Conservation (phyloP, 371 early-diverging fungal species). For the Rhizopus delemar region DNA sequence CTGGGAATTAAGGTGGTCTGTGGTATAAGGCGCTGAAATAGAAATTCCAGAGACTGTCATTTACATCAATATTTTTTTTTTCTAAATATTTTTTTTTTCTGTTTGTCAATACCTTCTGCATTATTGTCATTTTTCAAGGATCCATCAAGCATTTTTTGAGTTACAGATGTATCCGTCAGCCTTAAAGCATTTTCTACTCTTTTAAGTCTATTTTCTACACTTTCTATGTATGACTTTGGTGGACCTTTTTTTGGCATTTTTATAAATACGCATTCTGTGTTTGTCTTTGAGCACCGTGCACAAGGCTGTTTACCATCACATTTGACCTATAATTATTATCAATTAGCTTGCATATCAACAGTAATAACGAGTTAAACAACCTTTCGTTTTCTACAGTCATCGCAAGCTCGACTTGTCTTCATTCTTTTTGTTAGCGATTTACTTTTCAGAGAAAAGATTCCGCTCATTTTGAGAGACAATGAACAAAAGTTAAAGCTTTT, state of each 20-base stretch:
- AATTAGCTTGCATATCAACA: neutral
- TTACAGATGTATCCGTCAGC: slow-evolving; percentile 31
- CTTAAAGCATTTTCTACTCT: slow-evolving; percentile 48
- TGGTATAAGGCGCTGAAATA: slow-evolving; percentile 30
- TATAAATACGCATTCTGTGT: slow-evolving; percentile 45
- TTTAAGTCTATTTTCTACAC: slow-evolving; percentile 45
- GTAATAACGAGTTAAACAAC: slow-evolving; percentile 20
- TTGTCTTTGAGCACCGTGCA: slow-evolving; percentile 41
- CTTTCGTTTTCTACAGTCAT: slow-evolving; percentile 57
- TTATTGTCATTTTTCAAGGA: slow-evolving; percentile 4
- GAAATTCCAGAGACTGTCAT: slow-evolving; percentile 5
- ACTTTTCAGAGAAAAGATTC: slow-evolving; percentile 21
- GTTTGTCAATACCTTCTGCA: neutral
- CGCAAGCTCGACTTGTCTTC: slow-evolving; percentile 51
- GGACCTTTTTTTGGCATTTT: slow-evolving; percentile 48
- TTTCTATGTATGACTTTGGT: slow-evolving; percentile 53
- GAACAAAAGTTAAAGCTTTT: neutral
- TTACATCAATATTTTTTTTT: no score
- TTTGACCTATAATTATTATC: slow-evolving; percentile 36
- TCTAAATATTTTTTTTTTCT: no score
- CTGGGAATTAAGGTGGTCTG: slow-evolving; percentile 7
- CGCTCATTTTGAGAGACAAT: slow-evolving; percentile 14
- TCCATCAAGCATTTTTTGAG: slow-evolving; percentile 28
- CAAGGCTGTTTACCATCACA: slow-evolving; percentile 57
- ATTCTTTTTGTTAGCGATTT: slow-evolving; percentile 36